phyloP scores from a whole-genome alignment of 352 stramenopile species.

The Pythium guiyangense region DNA sequence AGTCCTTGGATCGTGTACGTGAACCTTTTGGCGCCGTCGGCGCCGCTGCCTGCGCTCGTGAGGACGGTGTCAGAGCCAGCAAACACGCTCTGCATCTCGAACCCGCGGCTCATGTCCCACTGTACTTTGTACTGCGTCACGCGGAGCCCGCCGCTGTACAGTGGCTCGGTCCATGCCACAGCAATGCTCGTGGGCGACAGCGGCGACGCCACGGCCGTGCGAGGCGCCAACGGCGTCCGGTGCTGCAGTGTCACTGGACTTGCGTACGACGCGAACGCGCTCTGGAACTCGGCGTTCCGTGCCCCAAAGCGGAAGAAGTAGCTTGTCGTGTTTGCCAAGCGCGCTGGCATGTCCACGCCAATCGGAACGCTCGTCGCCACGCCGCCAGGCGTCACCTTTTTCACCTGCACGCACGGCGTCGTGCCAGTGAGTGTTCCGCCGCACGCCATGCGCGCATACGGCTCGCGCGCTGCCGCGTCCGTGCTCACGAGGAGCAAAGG shows the following conservation, averaged over 20 bases:
- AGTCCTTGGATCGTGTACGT: slow-evolving; percentile 45
- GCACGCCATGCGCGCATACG: slow-evolving; percentile 41
- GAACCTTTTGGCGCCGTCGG: slow-evolving; percentile 7
- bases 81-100: slow-evolving; percentile 71
- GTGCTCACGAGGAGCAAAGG: slow-evolving; percentile 45
- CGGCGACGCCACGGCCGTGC: slow-evolving; percentile 28
- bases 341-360: background rate
- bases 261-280: slow-evolving; percentile 16
- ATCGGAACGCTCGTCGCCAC: slow-evolving; percentile 24
- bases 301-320: slow-evolving; percentile 42
- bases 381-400: slow-evolving; percentile 29
- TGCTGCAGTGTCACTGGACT: slow-evolving; percentile 21
- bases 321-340: slow-evolving; percentile 21
- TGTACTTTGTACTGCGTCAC: slow-evolving; percentile 92
- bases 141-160: slow-evolving; percentile 55
- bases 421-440: slow-evolving; percentile 54
- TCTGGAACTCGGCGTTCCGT: slow-evolving; percentile 30
- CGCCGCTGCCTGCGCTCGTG: background rate
- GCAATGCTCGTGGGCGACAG: slow-evolving; percentile 30
- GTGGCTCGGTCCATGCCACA: slow-evolving; percentile 76
- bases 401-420: slow-evolving; percentile 40
- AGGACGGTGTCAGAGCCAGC: slow-evolving; percentile 40
- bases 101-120: slow-evolving; percentile 87
- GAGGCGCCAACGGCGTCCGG: slow-evolving; percentile 25
- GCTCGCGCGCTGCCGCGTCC: slow-evolving; percentile 19